These are phyloP conservation scores for Oehlia diaphana DNA, from an alignment of 192 early-diverging fungal species.

Conservation along the genomic window DNA sequence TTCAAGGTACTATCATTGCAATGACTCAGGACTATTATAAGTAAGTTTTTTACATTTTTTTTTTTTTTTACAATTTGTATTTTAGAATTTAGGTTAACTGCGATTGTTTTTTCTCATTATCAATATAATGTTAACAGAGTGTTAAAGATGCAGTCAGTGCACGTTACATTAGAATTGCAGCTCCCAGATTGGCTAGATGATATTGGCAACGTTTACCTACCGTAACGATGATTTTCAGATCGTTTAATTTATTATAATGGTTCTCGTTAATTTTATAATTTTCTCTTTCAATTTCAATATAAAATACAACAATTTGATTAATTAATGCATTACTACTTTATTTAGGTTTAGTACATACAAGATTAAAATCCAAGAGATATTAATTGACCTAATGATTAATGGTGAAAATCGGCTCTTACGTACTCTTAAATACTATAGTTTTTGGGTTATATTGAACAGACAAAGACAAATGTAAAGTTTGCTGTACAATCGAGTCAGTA, in stretches of 20 bases:
- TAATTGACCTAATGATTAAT: conserved; percentile 82
- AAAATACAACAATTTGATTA: no score
- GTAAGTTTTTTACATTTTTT: no score
- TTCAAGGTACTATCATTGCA: no score
- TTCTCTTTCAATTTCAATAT: not conserved
- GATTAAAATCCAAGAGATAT: conserved; percentile 87
- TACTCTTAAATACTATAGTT: no score
- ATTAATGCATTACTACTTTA: no score
- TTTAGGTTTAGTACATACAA: conserved; percentile 65
- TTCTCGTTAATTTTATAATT: conserved; percentile 70
- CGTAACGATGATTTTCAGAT: conserved; percentile 85
- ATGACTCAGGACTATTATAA: no score
- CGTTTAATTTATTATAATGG: conserved; percentile 90
- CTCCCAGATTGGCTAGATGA: conserved; percentile 49
- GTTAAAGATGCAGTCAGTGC: conserved; percentile 94
- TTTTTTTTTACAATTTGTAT: no score
- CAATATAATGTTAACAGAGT: conserved; percentile 46
- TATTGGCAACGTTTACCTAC: conserved; percentile 90
- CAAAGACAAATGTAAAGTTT: conserved; percentile 63
- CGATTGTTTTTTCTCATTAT: conserved; percentile 6
- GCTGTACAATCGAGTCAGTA: conserved; percentile 67
- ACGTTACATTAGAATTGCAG: conserved; percentile 92
- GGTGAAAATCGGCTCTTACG: conserved; percentile 53
- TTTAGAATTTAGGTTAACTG: not conserved
- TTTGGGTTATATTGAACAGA: conserved; percentile 12